A percentile compares a stretch with the other conserved stretches of the same genome.
phyloP scores from a whole-genome alignment of 805 yeast genomes.

The Candida hungchunana region DNA sequence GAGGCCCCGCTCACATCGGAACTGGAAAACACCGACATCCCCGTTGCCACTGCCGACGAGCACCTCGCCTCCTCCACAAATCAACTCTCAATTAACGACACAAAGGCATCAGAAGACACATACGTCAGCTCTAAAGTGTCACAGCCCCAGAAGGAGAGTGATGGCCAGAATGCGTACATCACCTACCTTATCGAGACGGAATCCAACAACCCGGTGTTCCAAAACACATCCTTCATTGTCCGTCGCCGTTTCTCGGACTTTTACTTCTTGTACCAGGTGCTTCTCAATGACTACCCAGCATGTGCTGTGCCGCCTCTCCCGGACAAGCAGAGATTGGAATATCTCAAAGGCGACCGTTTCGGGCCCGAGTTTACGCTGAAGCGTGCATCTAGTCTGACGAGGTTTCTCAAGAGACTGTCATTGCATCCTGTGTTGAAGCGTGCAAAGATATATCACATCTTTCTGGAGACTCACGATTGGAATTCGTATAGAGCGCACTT shows the following conservation, averaged over 20 bases:
- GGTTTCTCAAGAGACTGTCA: constrained; percentile 70
- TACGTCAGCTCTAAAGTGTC: constrained; percentile 41
- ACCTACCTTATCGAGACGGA: constrained; percentile 64
- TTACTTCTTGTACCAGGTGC: constrained; percentile 67
- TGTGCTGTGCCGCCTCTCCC: constrained; percentile 91
- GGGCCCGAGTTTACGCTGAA: constrained; percentile 78
- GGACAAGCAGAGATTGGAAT: constrained; percentile 85
- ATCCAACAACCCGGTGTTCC: constrained; percentile 59
- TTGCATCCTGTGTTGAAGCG: constrained; percentile 68
- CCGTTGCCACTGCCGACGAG: background rate
- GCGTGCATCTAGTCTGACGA: constrained; percentile 72
- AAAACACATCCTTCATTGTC: constrained; percentile 40
- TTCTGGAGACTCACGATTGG: constrained; percentile 75
- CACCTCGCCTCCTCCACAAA: constrained; percentile 1
- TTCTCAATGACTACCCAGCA: constrained; percentile 77
- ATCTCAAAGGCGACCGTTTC: constrained; percentile 90
- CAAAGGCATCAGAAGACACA: constrained; percentile 12
- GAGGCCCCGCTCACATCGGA: background rate
- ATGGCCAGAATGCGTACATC: constrained; percentile 72
- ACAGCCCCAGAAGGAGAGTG: constrained; percentile 66
- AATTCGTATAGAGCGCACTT: constrained; percentile 56
- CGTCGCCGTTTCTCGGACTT: constrained; percentile 88
- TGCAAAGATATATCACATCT: constrained; percentile 66
- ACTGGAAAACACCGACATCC: no score
- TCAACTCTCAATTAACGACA: constrained; percentile 4